Conservation (phyloP, 805 yeast species). For the Yamadazyma tumulicola region DNA sequence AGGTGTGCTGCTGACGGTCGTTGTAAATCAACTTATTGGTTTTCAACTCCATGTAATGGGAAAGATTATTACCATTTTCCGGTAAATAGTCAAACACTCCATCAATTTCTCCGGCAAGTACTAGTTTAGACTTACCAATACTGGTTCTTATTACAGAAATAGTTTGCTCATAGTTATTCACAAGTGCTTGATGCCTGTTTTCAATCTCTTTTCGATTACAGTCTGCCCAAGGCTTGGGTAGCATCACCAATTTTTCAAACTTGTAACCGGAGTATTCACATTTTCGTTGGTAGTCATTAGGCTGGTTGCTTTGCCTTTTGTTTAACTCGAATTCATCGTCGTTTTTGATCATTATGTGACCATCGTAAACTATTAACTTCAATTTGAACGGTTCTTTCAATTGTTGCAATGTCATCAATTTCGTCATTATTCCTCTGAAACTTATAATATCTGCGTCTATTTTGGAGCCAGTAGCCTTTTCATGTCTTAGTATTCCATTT, state of each 20-base stretch:
- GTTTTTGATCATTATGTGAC: conserved; percentile 62
- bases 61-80: conserved; percentile 41
- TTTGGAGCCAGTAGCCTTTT: conserved; percentile 41
- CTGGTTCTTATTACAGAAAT: conserved; percentile 81
- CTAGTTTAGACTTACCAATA: conserved; percentile 63
- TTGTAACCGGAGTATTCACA: conserved; percentile 73
- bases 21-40: conserved; percentile 57
- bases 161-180: conserved; percentile 74
- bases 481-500: conserved; percentile 52
- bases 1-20: conserved; percentile 55
- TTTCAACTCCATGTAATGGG: conserved; percentile 83
- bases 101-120: conserved; percentile 89
- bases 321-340: conserved; percentile 39
- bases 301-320: conserved; percentile 19
- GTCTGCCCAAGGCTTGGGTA: conserved; percentile 72
- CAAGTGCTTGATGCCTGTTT: conserved; percentile 53
- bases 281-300: conserved; percentile 29
- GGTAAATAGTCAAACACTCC: conserved; percentile 77
- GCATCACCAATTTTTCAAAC: conserved; percentile 76
- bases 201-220: conserved; percentile 67
- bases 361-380: conserved; percentile 69
- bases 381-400: conserved; percentile 54
- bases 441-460: conserved; percentile 67
- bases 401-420: conserved; percentile 66
- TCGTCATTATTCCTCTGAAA: conserved; percentile 81